Conservation (phyloP, 805 yeast species). For the Saccharomycopsis sp. region DNA sequence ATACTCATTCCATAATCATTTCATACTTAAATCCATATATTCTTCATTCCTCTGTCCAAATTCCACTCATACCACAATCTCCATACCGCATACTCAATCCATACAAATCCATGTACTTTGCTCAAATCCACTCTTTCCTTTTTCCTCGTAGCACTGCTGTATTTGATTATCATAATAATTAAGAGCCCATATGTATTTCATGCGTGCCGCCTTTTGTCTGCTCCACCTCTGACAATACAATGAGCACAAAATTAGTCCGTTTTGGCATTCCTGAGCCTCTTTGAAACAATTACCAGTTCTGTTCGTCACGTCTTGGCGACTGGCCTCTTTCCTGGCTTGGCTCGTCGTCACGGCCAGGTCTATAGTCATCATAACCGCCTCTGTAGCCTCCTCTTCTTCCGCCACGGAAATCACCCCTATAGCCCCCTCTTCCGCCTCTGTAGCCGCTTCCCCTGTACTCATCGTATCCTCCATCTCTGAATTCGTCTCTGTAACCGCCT, state of each 20-base stretch:
- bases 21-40: too few species aligned
- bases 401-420: conserved; percentile 10
- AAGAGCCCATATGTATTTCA: not conserved
- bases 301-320: conserved; percentile 18
- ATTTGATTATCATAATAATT: not conserved
- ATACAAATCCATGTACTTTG: too few species aligned
- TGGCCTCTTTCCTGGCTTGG: conserved; percentile 14
- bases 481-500: conserved; percentile 15
- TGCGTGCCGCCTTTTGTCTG: not conserved
- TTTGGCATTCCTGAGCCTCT: too few species aligned
- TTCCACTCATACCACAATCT: too few species aligned
- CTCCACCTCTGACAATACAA: too few species aligned
- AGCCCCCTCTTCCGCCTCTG: conserved; percentile 15
- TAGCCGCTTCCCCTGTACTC: conserved; percentile 7
- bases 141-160: not conserved
- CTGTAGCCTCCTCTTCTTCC: conserved; percentile 10
- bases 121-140: too few species aligned
- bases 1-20: too few species aligned
- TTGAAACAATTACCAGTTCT: conserved; percentile 18
- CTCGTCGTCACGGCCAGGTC: conserved; percentile 12
- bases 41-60: too few species aligned
- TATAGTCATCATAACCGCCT: conserved; percentile 14
- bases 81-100: too few species aligned
- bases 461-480: conserved; percentile 8
- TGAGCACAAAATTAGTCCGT: too few species aligned